Evolutionary conservation across 345 rosid species (phyloP), one percentile per base, ranked within the genome.

Genomic region (Zanthoxylum bungeanum): DNA sequence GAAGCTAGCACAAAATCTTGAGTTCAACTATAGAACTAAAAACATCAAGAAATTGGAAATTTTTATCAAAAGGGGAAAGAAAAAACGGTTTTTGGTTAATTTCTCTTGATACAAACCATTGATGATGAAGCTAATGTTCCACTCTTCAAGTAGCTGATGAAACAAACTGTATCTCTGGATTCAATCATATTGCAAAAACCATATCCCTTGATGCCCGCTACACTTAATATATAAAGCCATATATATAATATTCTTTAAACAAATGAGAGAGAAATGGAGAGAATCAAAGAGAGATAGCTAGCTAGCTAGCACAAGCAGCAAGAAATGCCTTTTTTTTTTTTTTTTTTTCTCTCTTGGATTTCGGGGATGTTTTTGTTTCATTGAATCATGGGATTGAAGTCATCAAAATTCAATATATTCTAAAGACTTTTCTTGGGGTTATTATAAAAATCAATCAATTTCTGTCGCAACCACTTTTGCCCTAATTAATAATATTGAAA

Each of bases 301-400:
- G 50, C 11, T 8, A 22, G 19, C 19, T n/a, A 40, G 55, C 46
- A 61, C 22, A 44, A 49, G 63, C 57, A 44, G 60, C 49, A 60
- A 74, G 24, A 46, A 57, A 9, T 59, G 65, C 34, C 37, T 51
- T 51, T 19, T 7, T 16, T n/a, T n/a, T n/a, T n/a, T n/a, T n/a
- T n/a, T n/a, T n/a, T n/a, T 19, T 27, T 56, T 56, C 17, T 51
- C 37, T 22, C 65, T 69, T 3, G 66, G 71, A 71, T 34, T 46
- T 69, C 36, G 58, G 72, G 39, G 36, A 33, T 31, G 51, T 9
- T 64, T 60, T 60, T 58, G 59, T 58, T 58, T 75, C 60, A 64
- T 67, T 53, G 71, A 74, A 74, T 34, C 80, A 25, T 75, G 77
- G 77, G 66, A 78, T 72, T 58, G 37, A 70, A 74, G 80, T 76